These are phyloP conservation scores for Globisporangium rhizosaccharum DNA, from an alignment of 352 stramenopile species.

Conservation along the genomic window DNA sequence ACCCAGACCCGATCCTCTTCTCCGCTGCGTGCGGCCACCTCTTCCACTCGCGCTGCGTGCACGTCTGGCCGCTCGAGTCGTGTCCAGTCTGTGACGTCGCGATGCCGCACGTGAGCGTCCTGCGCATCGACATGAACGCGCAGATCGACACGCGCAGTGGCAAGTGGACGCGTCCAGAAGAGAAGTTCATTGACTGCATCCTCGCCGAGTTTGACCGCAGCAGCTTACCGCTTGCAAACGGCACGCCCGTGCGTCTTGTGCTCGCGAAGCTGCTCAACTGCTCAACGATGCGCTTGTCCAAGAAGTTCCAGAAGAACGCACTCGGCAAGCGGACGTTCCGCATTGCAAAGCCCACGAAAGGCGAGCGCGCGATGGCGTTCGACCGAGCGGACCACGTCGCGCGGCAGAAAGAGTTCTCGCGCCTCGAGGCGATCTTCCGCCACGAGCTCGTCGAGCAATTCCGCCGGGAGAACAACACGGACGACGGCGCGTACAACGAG, in stretches of 20 bases:
- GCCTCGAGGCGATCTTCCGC: slow-evolving; percentile 65
- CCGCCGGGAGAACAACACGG: slow-evolving; percentile 78
- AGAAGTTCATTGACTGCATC: slow-evolving; percentile 84
- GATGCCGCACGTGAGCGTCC: slow-evolving; percentile 55
- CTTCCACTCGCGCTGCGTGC: slow-evolving; percentile 84
- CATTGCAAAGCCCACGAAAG: slow-evolving; percentile 61
- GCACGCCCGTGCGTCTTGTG: slow-evolving; percentile 77
- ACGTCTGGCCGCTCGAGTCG: slow-evolving; percentile 62
- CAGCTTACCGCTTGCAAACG: slow-evolving; percentile 70
- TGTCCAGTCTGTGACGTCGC: slow-evolving; percentile 61
- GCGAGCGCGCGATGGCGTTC: slow-evolving; percentile 64
- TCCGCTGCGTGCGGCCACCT: slow-evolving; percentile 63
- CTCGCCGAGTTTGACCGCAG: slow-evolving; percentile 77
- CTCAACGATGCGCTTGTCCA: slow-evolving; percentile 85
- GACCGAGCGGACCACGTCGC: slow-evolving; percentile 54
- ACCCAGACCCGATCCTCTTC: slow-evolving; percentile 74
- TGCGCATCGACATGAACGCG: slow-evolving; percentile 69
- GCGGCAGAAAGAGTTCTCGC: slow-evolving; percentile 69
- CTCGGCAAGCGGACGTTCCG: slow-evolving; percentile 83
- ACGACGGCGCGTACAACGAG: slow-evolving; percentile 68
- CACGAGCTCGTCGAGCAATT: slow-evolving; percentile 81
- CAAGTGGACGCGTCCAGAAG: slow-evolving; percentile 81
- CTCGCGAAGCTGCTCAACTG: slow-evolving; percentile 85
- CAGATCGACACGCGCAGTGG: slow-evolving; percentile 64
- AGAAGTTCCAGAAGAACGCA: slow-evolving; percentile 89